Evolutionary conservation across 164 flowering plant genomes (phyloP).

Genomic region (Tetrastigma voinierianum): DNA sequence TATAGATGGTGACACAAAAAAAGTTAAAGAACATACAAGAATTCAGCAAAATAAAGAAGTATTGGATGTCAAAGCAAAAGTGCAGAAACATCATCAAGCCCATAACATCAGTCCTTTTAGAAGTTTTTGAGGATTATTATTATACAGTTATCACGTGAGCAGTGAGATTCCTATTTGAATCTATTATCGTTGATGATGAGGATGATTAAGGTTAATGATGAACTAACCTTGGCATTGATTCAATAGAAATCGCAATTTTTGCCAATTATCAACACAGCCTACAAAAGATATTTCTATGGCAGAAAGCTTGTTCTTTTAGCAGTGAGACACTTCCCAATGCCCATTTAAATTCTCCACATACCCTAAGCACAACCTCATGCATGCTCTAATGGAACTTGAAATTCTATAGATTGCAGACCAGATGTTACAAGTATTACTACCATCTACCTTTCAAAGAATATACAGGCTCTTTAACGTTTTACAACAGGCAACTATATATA

Average conservation of each 20-base stretch:
- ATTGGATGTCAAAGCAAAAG: background rate
- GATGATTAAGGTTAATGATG: background rate
- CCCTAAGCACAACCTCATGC: background rate
- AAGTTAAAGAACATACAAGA: background rate
- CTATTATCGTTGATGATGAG: background rate
- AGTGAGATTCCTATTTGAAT: background rate
- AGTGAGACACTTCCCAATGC: slow-evolving; percentile 16
- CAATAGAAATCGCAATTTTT: background rate
- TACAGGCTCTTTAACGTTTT: background rate
- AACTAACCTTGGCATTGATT: background rate
- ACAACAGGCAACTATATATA: background rate
- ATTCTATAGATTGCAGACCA: slow-evolving; percentile 2
- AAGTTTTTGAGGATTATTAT: background rate
- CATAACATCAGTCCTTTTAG: background rate
- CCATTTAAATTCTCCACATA: background rate
- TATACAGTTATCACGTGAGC: slow-evolving; percentile 8
- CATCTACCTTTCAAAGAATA: background rate
- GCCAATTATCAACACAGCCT: background rate
- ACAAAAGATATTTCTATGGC: slow-evolving; percentile 5
- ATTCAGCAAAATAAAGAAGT: background rate
- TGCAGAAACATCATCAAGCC: background rate
- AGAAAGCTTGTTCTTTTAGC: slow-evolving; percentile 6
- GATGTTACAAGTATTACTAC: slow-evolving; percentile 1
- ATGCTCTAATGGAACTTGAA: slow-evolving; percentile 25
- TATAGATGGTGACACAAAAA: background rate